Evolutionary conservation across 1,284 basidiomycete genomes (phyloP).

Genomic region (Sutorius eximius): DNA sequence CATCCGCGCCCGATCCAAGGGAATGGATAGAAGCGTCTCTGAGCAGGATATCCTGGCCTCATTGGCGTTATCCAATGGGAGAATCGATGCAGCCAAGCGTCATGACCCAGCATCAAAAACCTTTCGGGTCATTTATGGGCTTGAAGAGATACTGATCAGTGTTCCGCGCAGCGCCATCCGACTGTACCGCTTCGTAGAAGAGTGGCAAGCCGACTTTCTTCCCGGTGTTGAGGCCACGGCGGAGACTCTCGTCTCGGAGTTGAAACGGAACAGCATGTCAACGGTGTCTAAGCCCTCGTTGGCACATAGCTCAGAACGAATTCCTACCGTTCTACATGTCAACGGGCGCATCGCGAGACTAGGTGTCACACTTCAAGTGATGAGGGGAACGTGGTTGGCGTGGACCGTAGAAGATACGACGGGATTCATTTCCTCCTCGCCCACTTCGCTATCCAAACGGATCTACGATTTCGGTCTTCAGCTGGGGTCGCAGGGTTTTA

Average conservation of each 20-base stretch:
- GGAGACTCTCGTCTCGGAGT: slow-evolving; percentile 63
- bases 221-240: slow-evolving; percentile 66
- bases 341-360: slow-evolving; percentile 51
- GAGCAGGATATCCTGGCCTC: slow-evolving; percentile 62
- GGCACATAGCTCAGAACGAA: slow-evolving; percentile 29
- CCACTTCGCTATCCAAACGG: slow-evolving; percentile 34
- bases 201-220: slow-evolving; percentile 78
- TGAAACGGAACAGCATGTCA: slow-evolving; percentile 40
- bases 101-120: slow-evolving; percentile 42
- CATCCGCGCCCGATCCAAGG: slow-evolving; percentile 55
- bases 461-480: slow-evolving; percentile 61
- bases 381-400: slow-evolving; percentile 82
- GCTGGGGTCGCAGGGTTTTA: slow-evolving; percentile 61
- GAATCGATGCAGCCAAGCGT: slow-evolving; percentile 44
- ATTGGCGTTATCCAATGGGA: slow-evolving; percentile 47
- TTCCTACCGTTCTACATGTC: slow-evolving; percentile 42
- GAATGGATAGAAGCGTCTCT: slow-evolving; percentile 37
- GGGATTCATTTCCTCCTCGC: slow-evolving; percentile 46
- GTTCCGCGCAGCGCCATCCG: slow-evolving; percentile 79
- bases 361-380: slow-evolving; percentile 68
- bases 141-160: slow-evolving; percentile 50
- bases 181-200: slow-evolving; percentile 72
- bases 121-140: slow-evolving; percentile 44
- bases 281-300: slow-evolving; percentile 23
- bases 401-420: slow-evolving; percentile 61